Evolutionary conservation across 805 yeast species (phyloP).

Genomic region (Blastobotrys attinorum): DNA sequence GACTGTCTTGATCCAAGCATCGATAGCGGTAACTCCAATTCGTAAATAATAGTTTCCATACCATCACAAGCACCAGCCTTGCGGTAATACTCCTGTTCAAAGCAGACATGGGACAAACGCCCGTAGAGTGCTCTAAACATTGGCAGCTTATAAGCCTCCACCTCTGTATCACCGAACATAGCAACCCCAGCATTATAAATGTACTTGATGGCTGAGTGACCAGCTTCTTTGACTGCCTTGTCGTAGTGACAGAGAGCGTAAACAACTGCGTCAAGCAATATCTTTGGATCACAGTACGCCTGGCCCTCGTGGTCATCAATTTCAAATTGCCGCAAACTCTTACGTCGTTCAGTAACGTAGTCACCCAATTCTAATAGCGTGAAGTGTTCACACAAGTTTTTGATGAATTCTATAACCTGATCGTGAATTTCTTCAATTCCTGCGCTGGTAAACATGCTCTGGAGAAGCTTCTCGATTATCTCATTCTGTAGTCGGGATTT

Average conservation of each 20-base stretch:
- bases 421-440: slow-evolving; percentile 64
- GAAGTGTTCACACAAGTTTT: slow-evolving; percentile 68
- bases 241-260: slow-evolving; percentile 75
- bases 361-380: slow-evolving; percentile 70
- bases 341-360: slow-evolving; percentile 59
- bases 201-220: slow-evolving; percentile 54
- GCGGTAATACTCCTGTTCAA: slow-evolving; percentile 76
- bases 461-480: slow-evolving; percentile 54
- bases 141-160: slow-evolving; percentile 63
- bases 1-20: slow-evolving; percentile 76
- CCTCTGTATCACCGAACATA: slow-evolving; percentile 61
- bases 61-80: slow-evolving; percentile 90
- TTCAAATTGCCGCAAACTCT: slow-evolving; percentile 58
- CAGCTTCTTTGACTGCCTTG: slow-evolving; percentile 60
- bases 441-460: slow-evolving; percentile 65
- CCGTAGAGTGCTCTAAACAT: slow-evolving; percentile 69
- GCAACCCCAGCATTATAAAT: slow-evolving; percentile 54
- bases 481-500: slow-evolving; percentile 41
- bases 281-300: slow-evolving; percentile 57
- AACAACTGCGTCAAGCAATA: slow-evolving; percentile 66
- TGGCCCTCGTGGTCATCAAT: slow-evolving; percentile 76
- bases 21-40: slow-evolving; percentile 53
- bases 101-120: slow-evolving; percentile 83
- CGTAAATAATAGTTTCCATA: slow-evolving; percentile 61
- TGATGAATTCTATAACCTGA: slow-evolving; percentile 56